Base-by-base conservation (phyloP, 2,329 filamentous ascomycete genomes). In the Pseudogymnoascus verrucosus region DNA sequence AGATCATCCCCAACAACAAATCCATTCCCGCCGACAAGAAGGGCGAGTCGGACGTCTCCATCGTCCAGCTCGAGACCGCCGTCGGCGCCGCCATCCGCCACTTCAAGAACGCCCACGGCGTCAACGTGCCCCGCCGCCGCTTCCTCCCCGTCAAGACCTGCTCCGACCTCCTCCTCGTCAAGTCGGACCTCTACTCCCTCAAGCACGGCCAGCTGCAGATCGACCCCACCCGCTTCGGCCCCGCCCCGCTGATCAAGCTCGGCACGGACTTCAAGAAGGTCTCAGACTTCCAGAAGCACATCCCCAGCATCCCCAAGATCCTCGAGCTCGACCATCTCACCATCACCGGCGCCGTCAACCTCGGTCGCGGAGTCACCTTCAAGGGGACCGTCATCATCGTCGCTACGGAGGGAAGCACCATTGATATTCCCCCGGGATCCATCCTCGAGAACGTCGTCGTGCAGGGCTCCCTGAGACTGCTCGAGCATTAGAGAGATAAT, bases 131-230 rank as follows among this genome's bases (percentile, higher is more conserved):
- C 68, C 91, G 95, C 77, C 88, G 92, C 73, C 93, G 95, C 71
- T 99, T 99, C 90, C 85, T 99, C 82, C 95, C 95, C 67, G 95
- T 99, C 83, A 99, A 99, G 90, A 99, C 95, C 21, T 99, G 93
- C 86, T 99, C 95, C 62, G 95, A 99, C 76, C 84, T 99, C 69
- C 96, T 99, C 92, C 89, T 99, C 67, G 95, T 99, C 85, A 99
- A 99, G 86, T 98, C 95, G 26, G 95, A 99, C 75, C 86, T 99
- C 66, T 99, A 99, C 87, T 96, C 92, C 8, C 87, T 99, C 71
- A 95, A 97, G 87, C 95, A 99, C 81, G 95, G 95, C 70, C 93
- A 98, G 83, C 87, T 99, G 69, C 86, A 97, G 76, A 96, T 99
- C 81, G 96, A 96, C 84, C 88, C 92, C 70, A 93, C 88, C 82